phyloP scores from a whole-genome alignment of 2,329 filamentous ascomycete species.

The Lojkania enalia region DNA sequence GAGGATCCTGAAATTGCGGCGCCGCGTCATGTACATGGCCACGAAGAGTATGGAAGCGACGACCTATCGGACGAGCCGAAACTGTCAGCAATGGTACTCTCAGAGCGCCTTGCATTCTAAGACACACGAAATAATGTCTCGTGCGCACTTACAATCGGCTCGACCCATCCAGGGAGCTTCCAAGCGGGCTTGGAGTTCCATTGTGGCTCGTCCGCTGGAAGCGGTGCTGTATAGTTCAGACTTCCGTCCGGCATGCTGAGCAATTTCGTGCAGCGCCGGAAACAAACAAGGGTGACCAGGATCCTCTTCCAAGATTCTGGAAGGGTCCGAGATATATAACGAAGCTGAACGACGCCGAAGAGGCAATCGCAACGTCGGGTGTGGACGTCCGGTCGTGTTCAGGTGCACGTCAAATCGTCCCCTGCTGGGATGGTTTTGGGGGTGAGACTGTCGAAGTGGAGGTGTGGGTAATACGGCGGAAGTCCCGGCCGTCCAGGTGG shows the following conservation, averaged over 20 bases:
- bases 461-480: too few species aligned
- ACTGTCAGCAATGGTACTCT: neutral
- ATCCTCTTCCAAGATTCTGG: too few species aligned
- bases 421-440: too few species aligned
- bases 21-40: conserved; percentile 54
- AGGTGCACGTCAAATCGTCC: too few species aligned
- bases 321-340: too few species aligned
- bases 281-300: neutral
- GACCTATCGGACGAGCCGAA: conserved; percentile 42
- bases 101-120: neutral
- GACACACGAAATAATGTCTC: too few species aligned
- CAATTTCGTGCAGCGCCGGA: neutral
- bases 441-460: too few species aligned
- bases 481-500: too few species aligned
- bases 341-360: too few species aligned
- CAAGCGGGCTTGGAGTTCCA: conserved; percentile 48
- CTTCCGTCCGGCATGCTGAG: neutral
- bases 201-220: conserved; percentile 24
- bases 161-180: conserved; percentile 49
- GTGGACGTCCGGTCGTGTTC: too few species aligned
- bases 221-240: conserved; percentile 7
- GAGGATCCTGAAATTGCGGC: conserved; percentile 50
- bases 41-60: conserved; percentile 55
- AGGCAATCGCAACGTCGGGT: too few species aligned
- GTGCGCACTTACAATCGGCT: conserved; percentile 42